phyloP scores from a whole-genome alignment of 495 filamentous ascomycete species.

The Penicillium manginii region DNA sequence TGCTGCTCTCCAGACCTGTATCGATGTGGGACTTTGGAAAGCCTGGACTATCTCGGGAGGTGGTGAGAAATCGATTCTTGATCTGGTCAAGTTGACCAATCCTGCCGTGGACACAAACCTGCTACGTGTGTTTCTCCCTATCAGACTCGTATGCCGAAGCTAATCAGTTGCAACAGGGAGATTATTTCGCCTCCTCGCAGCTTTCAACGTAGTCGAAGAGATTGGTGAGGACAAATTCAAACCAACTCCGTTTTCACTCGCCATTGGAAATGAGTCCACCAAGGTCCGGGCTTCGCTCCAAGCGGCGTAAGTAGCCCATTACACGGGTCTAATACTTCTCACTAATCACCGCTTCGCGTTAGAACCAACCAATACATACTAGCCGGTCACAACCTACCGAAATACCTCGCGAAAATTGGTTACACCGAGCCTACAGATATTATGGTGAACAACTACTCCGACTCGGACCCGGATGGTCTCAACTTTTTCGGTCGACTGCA shows the following conservation, averaged over 20 bases:
- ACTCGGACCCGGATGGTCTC: slow-evolving; percentile 37
- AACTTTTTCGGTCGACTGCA: slow-evolving; percentile 37
- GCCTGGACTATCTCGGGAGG: slow-evolving; percentile 29
- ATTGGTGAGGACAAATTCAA: slow-evolving; percentile 35
- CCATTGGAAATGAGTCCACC: slow-evolving; percentile 38
- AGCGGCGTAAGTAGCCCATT: slow-evolving; percentile 34
- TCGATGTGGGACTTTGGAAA: slow-evolving; percentile 33
- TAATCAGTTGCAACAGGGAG: slow-evolving; percentile 32
- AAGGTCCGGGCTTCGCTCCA: slow-evolving; percentile 39
- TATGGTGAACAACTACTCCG: slow-evolving; percentile 33
- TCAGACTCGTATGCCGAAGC: not conserved
- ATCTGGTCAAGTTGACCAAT: slow-evolving; percentile 24
- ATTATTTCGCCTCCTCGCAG: slow-evolving; percentile 43
- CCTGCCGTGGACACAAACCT: slow-evolving; percentile 29
- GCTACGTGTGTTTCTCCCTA: slow-evolving; percentile 19
- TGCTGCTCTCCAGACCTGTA: slow-evolving; percentile 34
- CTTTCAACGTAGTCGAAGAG: slow-evolving; percentile 43
- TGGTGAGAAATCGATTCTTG: slow-evolving; percentile 29
- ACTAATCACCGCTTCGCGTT: not conserved
- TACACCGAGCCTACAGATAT: slow-evolving; percentile 42
- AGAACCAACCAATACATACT: slow-evolving; percentile 34
- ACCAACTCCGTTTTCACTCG: slow-evolving; percentile 40
- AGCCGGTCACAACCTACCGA: slow-evolving; percentile 31
- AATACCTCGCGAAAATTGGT: slow-evolving; percentile 39
- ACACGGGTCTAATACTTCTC: not conserved